Percentiles rank a stretch among this genome's conserved stretches.
These are phyloP conservation scores for Plantago elongata DNA, from an alignment of 257 asterid genomes.

Conservation along the genomic window DNA sequence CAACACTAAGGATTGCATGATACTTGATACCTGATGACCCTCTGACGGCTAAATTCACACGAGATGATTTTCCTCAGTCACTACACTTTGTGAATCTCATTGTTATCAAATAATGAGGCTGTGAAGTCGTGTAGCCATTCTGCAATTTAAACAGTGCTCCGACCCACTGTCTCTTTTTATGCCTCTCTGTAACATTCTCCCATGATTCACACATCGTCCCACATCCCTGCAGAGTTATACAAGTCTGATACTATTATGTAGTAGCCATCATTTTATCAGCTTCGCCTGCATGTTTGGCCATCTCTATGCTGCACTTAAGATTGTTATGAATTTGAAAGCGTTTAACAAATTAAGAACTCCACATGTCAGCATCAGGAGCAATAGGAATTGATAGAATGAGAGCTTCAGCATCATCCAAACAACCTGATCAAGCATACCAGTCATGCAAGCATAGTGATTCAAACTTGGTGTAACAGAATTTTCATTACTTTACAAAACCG, in stretches of 20 bases:
- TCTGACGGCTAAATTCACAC: no score
- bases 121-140: not conserved
- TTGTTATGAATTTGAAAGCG: slow-evolving; percentile 64
- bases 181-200: slow-evolving; percentile 57
- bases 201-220: slow-evolving; percentile 63
- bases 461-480: slow-evolving; percentile 45
- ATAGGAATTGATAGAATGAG: slow-evolving; percentile 63
- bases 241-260: slow-evolving; percentile 55
- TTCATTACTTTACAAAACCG: slow-evolving; percentile 43
- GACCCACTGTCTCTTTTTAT: slow-evolving; percentile 59
- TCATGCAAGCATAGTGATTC: slow-evolving; percentile 79
- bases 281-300: slow-evolving; percentile 73
- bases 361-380: slow-evolving; percentile 59
- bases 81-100: no score
- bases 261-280: slow-evolving; percentile 78
- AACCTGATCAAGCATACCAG: slow-evolving; percentile 68
- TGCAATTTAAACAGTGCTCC: slow-evolving; percentile 55
- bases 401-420: slow-evolving; percentile 59
- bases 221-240: slow-evolving; percentile 60
- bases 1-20: no score
- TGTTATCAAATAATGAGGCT: no score
- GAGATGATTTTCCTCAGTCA: no score
- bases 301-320: slow-evolving; percentile 55
- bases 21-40: no score
- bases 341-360: slow-evolving; percentile 76